Evolutionary conservation across 2,329 filamentous ascomycete species (phyloP), one percentile per base, ranked within the genome.

Genomic region (Diaporthe sp.): DNA sequence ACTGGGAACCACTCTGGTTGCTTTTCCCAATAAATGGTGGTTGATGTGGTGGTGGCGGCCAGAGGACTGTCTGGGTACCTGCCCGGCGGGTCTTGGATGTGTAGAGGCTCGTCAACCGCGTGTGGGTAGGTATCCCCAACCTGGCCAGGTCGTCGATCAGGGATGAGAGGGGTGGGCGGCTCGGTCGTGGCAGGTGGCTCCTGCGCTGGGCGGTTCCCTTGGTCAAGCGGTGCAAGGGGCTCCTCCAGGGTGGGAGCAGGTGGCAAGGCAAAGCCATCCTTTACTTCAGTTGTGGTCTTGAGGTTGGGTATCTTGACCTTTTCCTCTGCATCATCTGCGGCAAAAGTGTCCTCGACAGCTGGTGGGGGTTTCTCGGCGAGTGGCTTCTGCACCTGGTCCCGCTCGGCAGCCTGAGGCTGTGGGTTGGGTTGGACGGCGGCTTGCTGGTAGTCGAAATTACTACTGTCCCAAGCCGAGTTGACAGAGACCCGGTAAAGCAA

Each of bases 1-100:
- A 98, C 85, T 0, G 97, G 96, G 84, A 94, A 98, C 81, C 94
- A 89, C 82, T 98, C 95, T 4, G 88, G 86, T 77, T 91, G 88
- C 82, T 93, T 95, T 74, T 86, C 85, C 96, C 96, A 98, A 80
- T 95, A 93, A 42, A 92, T 84, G 13, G 82, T 80, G 28, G 82
- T 78, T 31, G 78, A 79, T 12, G 79, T 77, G 72, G 73, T 51
- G 46, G 79, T 76, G 34, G 44, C 13, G 28, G 46, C 17, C 71
- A 76, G 25, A 44, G 72, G 78, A 76, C 62, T 78, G 42, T 39
- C 81, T 78, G 74, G 79, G 78, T 68, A 75, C 73, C 57, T 81
- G 76, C 61, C 79, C 2, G 80, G 76, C 2, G 81, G 77, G 4
- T 79, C 76, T 65, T 85, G 77, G 58, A 71, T 71, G 25, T 77